These are phyloP conservation scores for Penicillium malachiteum DNA, from an alignment of 495 filamentous ascomycete species.

Conservation along the genomic window DNA sequence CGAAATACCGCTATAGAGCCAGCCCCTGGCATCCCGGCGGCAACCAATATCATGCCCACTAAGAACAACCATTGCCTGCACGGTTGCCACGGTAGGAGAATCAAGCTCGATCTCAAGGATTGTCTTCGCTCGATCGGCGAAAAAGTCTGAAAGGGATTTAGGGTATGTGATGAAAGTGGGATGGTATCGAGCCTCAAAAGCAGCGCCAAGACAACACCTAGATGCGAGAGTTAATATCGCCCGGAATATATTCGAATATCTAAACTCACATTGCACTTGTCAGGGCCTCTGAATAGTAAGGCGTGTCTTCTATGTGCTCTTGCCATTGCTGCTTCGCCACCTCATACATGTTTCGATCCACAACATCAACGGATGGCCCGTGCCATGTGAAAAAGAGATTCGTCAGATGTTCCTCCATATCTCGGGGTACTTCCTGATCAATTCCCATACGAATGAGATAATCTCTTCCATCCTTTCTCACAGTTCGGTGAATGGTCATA, in stretches of 20 bases:
- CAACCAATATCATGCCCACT: slow-evolving; percentile 28
- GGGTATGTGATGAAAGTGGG: slow-evolving; percentile 29
- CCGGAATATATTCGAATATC: neutral
- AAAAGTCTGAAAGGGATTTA: slow-evolving; percentile 31
- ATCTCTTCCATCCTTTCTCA: slow-evolving; percentile 22
- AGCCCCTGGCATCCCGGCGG: slow-evolving; percentile 33
- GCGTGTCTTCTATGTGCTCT: slow-evolving; percentile 16
- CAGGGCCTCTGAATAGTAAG: slow-evolving; percentile 35
- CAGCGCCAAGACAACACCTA: slow-evolving; percentile 35
- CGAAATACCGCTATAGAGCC: slow-evolving; percentile 35
- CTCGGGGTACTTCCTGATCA: slow-evolving; percentile 14
- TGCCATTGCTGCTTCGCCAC: slow-evolving; percentile 13
- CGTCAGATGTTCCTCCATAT: slow-evolving; percentile 29
- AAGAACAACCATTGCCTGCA: slow-evolving; percentile 36
- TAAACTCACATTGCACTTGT: slow-evolving; percentile 33
- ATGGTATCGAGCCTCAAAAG: slow-evolving; percentile 26
- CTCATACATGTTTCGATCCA: slow-evolving; percentile 31
- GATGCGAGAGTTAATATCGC: neutral
- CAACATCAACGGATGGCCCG: slow-evolving; percentile 31
- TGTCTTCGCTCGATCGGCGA: slow-evolving; percentile 30
- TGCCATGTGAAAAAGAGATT: slow-evolving; percentile 40
- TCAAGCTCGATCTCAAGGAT: slow-evolving; percentile 39
- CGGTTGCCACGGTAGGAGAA: slow-evolving; percentile 30
- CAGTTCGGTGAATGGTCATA: slow-evolving; percentile 11
- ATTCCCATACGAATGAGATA: slow-evolving; percentile 20